phyloP scores from a whole-genome alignment of 192 early-diverging fungal species.

The Pilaira anomala region DNA sequence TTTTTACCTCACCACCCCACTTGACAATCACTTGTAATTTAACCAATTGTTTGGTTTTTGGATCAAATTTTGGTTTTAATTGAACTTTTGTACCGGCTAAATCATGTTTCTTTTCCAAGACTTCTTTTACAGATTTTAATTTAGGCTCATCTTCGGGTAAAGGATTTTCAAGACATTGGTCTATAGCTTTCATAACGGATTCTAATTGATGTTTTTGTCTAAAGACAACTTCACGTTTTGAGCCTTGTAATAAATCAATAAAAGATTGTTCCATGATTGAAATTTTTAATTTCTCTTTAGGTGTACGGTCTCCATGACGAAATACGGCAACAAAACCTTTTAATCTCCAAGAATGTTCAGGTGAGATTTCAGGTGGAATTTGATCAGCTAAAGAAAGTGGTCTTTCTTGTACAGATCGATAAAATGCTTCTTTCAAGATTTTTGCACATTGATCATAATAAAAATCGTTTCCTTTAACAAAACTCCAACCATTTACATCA shows the following conservation, averaged over 20 bases:
- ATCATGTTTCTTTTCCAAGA: slow-evolving; percentile 76
- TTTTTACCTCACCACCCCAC: slow-evolving; percentile 82
- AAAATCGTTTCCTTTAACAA: slow-evolving; percentile 93
- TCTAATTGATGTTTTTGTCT: slow-evolving; percentile 68
- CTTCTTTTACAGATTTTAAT: slow-evolving; percentile 65
- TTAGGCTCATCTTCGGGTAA: slow-evolving; percentile 51
- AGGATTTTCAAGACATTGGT: slow-evolving; percentile 27
- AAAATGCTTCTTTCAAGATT: slow-evolving; percentile 75
- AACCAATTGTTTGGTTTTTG: slow-evolving; percentile 44
- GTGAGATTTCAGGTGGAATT: slow-evolving; percentile 37
- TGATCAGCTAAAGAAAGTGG: slow-evolving; percentile 18
- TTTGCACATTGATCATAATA: slow-evolving; percentile 87
- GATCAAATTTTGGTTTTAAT: slow-evolving; percentile 76
- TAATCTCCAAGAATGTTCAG: slow-evolving; percentile 85
- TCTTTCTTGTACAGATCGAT: slow-evolving; percentile 48
- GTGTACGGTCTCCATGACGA: slow-evolving; percentile 93
- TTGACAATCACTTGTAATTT: slow-evolving; percentile 91
- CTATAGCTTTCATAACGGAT: slow-evolving; percentile 43
- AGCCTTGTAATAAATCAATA: slow-evolving; percentile 62
- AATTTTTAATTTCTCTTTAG: slow-evolving; percentile 96
- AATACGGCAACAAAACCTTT: slow-evolving; percentile 93
- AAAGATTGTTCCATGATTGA: slow-evolving; percentile 68
- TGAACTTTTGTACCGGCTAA: slow-evolving; percentile 92
- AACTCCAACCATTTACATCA: slow-evolving; percentile 99
- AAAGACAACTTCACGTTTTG: slow-evolving; percentile 73